Evolutionary conservation across 331 rosid species (phyloP).

Genomic region (Acacia pycnantha): DNA sequence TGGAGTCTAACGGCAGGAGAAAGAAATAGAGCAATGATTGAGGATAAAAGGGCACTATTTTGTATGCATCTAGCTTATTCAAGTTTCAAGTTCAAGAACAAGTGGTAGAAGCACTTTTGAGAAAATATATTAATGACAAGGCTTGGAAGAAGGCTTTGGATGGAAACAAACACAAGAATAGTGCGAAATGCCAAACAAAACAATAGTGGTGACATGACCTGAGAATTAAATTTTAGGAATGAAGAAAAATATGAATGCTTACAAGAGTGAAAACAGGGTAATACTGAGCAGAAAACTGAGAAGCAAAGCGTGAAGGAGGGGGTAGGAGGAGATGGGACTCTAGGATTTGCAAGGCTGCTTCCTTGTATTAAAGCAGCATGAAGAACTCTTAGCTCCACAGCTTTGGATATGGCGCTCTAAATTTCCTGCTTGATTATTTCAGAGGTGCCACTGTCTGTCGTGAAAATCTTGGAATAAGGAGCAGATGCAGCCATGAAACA

Average conservation of each 20-base stretch:
- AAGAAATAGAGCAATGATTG: too few relatives aligned
- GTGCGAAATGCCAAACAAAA: neutral
- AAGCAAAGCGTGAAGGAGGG: slow-evolving; percentile 47
- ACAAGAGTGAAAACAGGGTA: slow-evolving; percentile 85
- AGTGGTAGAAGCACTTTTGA: neutral
- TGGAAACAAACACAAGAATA: too few relatives aligned
- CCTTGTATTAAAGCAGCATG: slow-evolving; percentile 82
- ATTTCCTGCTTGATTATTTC: slow-evolving; percentile 73
- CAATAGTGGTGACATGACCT: neutral
- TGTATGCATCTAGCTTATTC: slow-evolving; percentile 8
- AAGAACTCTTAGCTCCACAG: slow-evolving; percentile 90
- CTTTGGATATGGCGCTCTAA: slow-evolving; percentile 86
- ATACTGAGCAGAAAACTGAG: slow-evolving; percentile 70
- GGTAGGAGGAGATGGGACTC: slow-evolving; percentile 47
- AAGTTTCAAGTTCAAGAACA: neutral
- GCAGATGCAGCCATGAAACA: slow-evolving; percentile 62
- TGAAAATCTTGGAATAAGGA: slow-evolving; percentile 42
- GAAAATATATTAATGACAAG: neutral
- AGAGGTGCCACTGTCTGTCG: slow-evolving; percentile 36
- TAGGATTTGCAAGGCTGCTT: slow-evolving; percentile 55
- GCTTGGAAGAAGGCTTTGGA: too few relatives aligned
- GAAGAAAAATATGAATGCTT: slow-evolving; percentile 29
- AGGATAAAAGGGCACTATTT: neutral
- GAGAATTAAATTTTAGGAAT: neutral
- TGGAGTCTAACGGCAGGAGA: too few relatives aligned